Evolutionary conservation across 176 grass and related monocot genomes (phyloP).

Genomic region (Oryza glaberrima): DNA sequence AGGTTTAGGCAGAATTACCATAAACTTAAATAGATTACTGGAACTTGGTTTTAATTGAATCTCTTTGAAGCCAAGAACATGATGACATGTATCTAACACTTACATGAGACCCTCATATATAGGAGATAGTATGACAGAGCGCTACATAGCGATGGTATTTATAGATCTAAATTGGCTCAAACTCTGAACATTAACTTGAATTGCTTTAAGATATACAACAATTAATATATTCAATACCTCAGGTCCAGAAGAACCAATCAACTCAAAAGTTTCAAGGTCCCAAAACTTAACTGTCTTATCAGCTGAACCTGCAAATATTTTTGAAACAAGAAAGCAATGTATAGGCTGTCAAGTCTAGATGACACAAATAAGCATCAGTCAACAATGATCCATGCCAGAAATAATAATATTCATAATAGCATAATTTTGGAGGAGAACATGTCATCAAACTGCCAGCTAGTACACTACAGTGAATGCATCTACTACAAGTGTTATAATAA

Average conservation of each 20-base stretch:
- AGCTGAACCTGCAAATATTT: conserved; percentile 64
- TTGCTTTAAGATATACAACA: conserved; percentile 36
- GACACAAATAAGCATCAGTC: not conserved
- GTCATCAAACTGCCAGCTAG: not conserved
- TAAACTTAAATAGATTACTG: not conserved
- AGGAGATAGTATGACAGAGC: conserved; percentile 18
- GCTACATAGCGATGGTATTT: conserved; percentile 13
- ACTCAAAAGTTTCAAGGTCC: conserved; percentile 96
- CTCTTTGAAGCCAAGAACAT: conserved; percentile 25
- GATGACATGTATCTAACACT: not conserved
- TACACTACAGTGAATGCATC: not conserved
- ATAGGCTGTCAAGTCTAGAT: conserved; percentile 34
- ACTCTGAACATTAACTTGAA: conserved; percentile 11
- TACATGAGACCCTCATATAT: conserved; percentile 3
- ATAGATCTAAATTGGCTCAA: conserved; percentile 12
- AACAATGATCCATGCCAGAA: not conserved
- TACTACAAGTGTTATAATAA: conserved; percentile 5
- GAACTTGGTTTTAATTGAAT: conserved; percentile 22
- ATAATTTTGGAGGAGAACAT: conserved; percentile 2
- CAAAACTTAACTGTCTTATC: conserved; percentile 95
- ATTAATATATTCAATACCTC: conserved; percentile 62
- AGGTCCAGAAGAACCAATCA: conserved; percentile 83
- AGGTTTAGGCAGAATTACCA: conserved; percentile 15
- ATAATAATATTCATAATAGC: not conserved
- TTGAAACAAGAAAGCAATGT: conserved; percentile 38